Conservation (phyloP, 371 early-diverging fungal genomes). For the Apophysomyces variabilis region DNA sequence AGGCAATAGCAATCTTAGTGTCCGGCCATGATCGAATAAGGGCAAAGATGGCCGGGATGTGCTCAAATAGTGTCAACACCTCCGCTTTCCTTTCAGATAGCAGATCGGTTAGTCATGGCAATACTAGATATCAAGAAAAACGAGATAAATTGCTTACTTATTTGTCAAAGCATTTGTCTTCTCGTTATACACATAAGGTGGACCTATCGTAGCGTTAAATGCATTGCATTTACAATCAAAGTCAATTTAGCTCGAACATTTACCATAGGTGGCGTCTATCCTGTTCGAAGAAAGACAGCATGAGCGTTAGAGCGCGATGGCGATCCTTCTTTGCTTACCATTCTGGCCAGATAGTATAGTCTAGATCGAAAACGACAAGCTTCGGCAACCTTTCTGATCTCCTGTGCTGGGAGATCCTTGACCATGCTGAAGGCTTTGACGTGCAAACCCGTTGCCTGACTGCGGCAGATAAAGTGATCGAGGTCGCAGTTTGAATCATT, state of each 20-base stretch:
- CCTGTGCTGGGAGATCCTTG: not conserved
- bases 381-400: slow-evolving; percentile 33
- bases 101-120: not conserved
- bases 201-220: slow-evolving; percentile 20
- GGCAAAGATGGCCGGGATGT: slow-evolving; percentile 42
- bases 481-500: slow-evolving; percentile 1
- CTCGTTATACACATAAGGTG: slow-evolving; percentile 30
- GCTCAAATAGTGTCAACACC: slow-evolving; percentile 33
- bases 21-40: slow-evolving; percentile 40
- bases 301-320: not conserved
- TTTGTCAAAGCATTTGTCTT: slow-evolving; percentile 17
- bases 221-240: not conserved
- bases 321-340: slow-evolving; percentile 32
- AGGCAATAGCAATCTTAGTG: slow-evolving; percentile 54
- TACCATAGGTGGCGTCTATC: slow-evolving; percentile 49
- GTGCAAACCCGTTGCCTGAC: not conserved
- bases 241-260: not conserved
- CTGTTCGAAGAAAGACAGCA: slow-evolving; percentile 19
- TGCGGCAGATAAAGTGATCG: not conserved
- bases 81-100: slow-evolving; percentile 26
- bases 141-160: slow-evolving; percentile 5
- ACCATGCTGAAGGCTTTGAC: not conserved
- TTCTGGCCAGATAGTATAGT: slow-evolving; percentile 56
- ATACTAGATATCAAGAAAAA: not conserved
- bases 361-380: slow-evolving; percentile 57